phyloP scores from a whole-genome alignment of 2,329 filamentous ascomycete species.

The Fusarium scirpi region DNA sequence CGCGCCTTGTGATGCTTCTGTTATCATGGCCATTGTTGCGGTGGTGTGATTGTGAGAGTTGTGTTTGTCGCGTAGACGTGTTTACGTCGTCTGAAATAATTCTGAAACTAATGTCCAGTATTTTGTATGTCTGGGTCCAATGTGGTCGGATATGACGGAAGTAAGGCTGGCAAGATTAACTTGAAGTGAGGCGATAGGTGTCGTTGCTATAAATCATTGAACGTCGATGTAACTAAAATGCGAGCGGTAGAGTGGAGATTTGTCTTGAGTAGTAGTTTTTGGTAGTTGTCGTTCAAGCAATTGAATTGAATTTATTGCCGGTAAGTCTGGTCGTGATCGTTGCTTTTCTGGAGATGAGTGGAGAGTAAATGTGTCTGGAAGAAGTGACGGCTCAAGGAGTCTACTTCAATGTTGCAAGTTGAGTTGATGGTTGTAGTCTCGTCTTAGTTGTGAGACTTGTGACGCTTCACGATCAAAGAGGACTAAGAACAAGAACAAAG shows the following conservation, averaged over 20 bases:
- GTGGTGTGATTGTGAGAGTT: slow-evolving; percentile 4
- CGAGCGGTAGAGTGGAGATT: slow-evolving; percentile 45
- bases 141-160: slow-evolving; percentile 15
- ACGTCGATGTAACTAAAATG: slow-evolving; percentile 25
- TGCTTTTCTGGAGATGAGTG: slow-evolving; percentile 22
- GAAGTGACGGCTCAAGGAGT: slow-evolving; percentile 36
- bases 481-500: slow-evolving; percentile 16
- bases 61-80: neutral
- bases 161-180: slow-evolving; percentile 9
- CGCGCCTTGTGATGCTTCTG: slow-evolving; percentile 44
- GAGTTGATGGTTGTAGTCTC: slow-evolving; percentile 33
- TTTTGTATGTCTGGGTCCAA: neutral
- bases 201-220: slow-evolving; percentile 35
- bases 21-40: slow-evolving; percentile 36
- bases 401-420: slow-evolving; percentile 34
- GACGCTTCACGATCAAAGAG: slow-evolving; percentile 33
- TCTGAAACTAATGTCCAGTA: neutral
- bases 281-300: slow-evolving; percentile 6
- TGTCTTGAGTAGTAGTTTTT: slow-evolving; percentile 1
- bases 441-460: slow-evolving; percentile 15
- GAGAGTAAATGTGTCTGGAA: slow-evolving; percentile 23
- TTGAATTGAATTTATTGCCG: slow-evolving; percentile 14
- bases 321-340: slow-evolving; percentile 21
- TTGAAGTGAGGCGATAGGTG: slow-evolving; percentile 3
- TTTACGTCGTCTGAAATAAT: neutral